phyloP scores from a whole-genome alignment of 2,329 filamentous ascomycete genomes.

The Colletotrichum filicis region DNA sequence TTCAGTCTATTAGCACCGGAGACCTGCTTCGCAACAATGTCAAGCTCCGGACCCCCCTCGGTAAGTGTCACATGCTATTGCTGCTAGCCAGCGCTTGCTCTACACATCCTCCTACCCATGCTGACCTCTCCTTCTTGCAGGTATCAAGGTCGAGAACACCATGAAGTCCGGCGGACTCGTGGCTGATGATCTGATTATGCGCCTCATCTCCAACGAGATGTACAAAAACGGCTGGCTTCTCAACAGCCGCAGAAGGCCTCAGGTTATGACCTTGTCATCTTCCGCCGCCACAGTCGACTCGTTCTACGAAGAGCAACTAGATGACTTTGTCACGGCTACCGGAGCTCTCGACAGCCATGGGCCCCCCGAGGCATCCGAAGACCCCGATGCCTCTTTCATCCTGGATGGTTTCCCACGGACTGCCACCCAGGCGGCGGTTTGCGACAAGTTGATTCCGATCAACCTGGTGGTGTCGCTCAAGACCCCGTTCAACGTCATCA shows the following conservation, averaged over 20 bases:
- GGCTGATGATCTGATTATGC: conserved; percentile 89
- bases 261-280: conserved; percentile 64
- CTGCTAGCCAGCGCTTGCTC: not conserved
- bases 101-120: not conserved
- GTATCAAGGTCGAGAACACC: conserved; percentile 88
- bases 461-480: conserved; percentile 91
- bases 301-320: conserved; percentile 43
- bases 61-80: conserved; percentile 58
- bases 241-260: conserved; percentile 51
- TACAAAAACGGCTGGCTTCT: conserved; percentile 84
- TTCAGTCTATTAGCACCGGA: conserved; percentile 92
- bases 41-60: conserved; percentile 84
- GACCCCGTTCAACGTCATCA: conserved; percentile 87
- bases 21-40: conserved; percentile 95
- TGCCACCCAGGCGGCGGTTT: conserved; percentile 78
- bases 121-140: conserved; percentile 54
- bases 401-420: conserved; percentile 97
- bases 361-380: conserved; percentile 66
- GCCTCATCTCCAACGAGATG: conserved; percentile 91
- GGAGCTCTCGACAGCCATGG: conserved; percentile 50
- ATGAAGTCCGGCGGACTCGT: conserved; percentile 94
- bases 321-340: conserved; percentile 54
- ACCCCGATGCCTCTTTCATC: conserved; percentile 87
- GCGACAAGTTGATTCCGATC: conserved; percentile 89
- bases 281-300: conserved; percentile 49